Conservation (phyloP, 257 asterid species). For the Solanum pinnatisectum region DNA sequence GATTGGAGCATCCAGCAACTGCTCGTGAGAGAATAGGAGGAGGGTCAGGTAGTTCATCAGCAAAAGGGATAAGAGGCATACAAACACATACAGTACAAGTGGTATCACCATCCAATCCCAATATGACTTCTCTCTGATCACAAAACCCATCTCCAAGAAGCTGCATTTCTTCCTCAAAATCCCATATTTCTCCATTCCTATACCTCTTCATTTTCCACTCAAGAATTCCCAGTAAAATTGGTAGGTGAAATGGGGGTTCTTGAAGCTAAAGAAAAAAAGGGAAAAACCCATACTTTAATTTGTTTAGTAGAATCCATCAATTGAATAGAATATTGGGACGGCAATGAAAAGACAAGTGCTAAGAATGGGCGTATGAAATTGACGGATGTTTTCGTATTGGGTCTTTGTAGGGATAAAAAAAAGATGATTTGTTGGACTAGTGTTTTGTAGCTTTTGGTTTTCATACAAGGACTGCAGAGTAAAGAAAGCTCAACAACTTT, state of each 20-base stretch:
- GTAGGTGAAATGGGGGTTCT: background rate
- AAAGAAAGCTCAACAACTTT: background rate
- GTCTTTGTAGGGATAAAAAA: background rate
- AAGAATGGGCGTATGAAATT: background rate
- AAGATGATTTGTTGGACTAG: background rate
- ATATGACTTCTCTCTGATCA: slow-evolving; percentile 26
- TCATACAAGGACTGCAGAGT: slow-evolving; percentile 1
- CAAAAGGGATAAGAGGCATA: slow-evolving; percentile 39
- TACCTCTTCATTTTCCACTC: slow-evolving; percentile 16
- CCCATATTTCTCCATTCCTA: slow-evolving; percentile 28
- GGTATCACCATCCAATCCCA: slow-evolving; percentile 82
- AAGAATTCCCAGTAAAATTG: background rate
- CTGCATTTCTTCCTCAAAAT: slow-evolving; percentile 19
- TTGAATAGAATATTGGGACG: slow-evolving; percentile 17
- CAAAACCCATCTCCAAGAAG: background rate
- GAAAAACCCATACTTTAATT: background rate
- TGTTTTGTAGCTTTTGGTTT: background rate
- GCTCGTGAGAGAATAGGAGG: slow-evolving; percentile 64
- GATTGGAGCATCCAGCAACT: slow-evolving; percentile 77
- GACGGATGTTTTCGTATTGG: slow-evolving; percentile 6
- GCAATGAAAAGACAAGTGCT: slow-evolving; percentile 3
- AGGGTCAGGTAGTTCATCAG: slow-evolving; percentile 50
- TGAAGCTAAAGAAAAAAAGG: background rate
- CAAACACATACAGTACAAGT: slow-evolving; percentile 70
- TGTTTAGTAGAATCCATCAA: background rate